Evolutionary conservation across 108 stramenopile genomes (phyloP), one percentile per base, ranked within the genome.

Genomic region (Stephanodiscus triporus): DNA sequence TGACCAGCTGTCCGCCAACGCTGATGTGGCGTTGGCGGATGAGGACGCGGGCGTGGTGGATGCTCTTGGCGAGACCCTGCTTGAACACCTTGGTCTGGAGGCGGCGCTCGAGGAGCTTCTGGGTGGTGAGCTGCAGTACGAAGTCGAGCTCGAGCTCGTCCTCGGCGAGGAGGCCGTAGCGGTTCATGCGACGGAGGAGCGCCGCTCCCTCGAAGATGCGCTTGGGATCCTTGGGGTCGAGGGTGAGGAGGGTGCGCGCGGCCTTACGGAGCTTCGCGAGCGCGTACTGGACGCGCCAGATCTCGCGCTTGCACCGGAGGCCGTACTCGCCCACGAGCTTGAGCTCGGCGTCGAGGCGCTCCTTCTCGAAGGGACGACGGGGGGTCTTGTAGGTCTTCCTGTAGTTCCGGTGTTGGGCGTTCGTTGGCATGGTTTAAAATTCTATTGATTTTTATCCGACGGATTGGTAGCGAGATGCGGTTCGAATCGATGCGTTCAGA

Each of bases 361-460:
- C 99, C 97, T 99, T 99, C 89, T 99, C 99, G 96, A 85, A 99
- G n/a, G 99, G 97, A 85, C 99, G 97, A 74, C 99, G 96, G 72
- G 98, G 98, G 48, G 99, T 98, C 91, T 97, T 96, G 91, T 84
- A 98, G 40, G 97, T 97, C 91, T 99, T 99, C 76, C 97, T 81
- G 91, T 95, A 84, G 80, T 81, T 84, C 50, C 84, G 76, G 80
- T 81, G 80, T 37, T 77, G 75, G 23, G 84, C 80, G 76, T 84
- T 84, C 30, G 76, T 81, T 26, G 84, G 84, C 84, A 84, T 84
- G 76, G 54, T 78, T 38, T 37, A 63, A n/a, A n/a, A 0, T 40
- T 37, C n/a, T 42, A 37, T 61, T 45, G 14, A 0, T 13, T 14
- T 45, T 16, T 45, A 45, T 45, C 43, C 43, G 43, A 45, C 14